These are phyloP conservation scores for Chaetoceros muelleri DNA, from an alignment of 108 stramenopile species.

Conservation along the genomic window DNA sequence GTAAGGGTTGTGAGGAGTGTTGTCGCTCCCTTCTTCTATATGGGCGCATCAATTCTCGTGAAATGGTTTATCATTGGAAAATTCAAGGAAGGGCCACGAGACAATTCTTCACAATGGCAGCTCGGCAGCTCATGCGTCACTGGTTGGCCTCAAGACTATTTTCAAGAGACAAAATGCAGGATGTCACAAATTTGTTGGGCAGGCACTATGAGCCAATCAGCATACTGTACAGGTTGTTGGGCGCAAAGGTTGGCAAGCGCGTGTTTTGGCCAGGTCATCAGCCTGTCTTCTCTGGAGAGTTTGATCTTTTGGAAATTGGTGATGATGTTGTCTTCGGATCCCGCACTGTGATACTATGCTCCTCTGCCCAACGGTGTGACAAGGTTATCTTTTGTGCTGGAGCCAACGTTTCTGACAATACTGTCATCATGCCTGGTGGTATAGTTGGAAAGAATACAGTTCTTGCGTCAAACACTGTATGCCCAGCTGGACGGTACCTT, in stretches of 20 bases:
- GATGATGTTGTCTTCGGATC: slow-evolving; percentile 68
- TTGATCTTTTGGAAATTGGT: slow-evolving; percentile 53
- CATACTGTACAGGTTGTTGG: slow-evolving; percentile 34
- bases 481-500: slow-evolving; percentile 34
- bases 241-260: slow-evolving; percentile 51
- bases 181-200: slow-evolving; percentile 38
- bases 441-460: slow-evolving; percentile 45
- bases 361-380: slow-evolving; percentile 17
- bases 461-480: slow-evolving; percentile 41
- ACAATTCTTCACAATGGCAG: slow-evolving; percentile 28
- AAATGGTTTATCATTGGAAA: slow-evolving; percentile 45
- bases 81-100: slow-evolving; percentile 36
- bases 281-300: slow-evolving; percentile 35
- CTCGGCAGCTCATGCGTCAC: slow-evolving; percentile 24
- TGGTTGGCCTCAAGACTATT: slow-evolving; percentile 30
- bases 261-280: slow-evolving; percentile 57
- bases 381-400: slow-evolving; percentile 45
- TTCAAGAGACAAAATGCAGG: slow-evolving; percentile 26
- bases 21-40: slow-evolving; percentile 33
- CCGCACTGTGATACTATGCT: slow-evolving; percentile 25
- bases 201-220: slow-evolving; percentile 46
- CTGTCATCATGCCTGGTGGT: slow-evolving; percentile 42
- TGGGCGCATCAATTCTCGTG: slow-evolving; percentile 31
- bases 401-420: slow-evolving; percentile 37
- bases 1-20: slow-evolving; percentile 27